A percentile compares a stretch with the other conserved stretches of the same genome.
Evolutionary conservation across 129 eudicot species (phyloP).

Genomic region (Silybum marianum): DNA sequence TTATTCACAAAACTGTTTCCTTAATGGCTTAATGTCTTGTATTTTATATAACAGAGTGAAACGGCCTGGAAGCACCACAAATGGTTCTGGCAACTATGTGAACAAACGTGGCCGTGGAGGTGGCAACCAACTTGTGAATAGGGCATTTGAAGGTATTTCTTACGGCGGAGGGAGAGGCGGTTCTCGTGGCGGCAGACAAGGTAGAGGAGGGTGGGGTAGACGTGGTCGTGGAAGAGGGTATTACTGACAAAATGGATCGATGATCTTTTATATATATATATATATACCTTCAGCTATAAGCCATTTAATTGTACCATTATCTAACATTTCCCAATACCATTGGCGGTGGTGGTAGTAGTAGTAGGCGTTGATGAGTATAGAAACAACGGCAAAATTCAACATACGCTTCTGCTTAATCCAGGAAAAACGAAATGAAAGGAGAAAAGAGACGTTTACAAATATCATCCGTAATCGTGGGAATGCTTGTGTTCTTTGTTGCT

Average conservation of each 20-base stretch:
- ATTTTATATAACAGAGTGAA: constrained; percentile 48
- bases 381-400: constrained; percentile 6
- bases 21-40: too few species aligned
- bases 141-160: constrained; percentile 60
- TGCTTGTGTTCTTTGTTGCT: constrained; percentile 18
- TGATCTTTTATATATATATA: not conserved
- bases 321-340: not conserved
- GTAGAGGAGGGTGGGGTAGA: constrained; percentile 75
- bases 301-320: constrained; percentile 8
- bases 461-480: not conserved
- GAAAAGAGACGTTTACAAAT: not conserved
- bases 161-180: constrained; percentile 69
- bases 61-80: constrained; percentile 53
- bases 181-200: constrained; percentile 50
- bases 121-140: constrained; percentile 58
- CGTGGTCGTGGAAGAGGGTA: constrained; percentile 74
- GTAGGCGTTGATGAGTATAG: constrained; percentile 31
- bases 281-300: not conserved
- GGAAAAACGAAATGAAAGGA: constrained; percentile 6
- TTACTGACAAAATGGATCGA: constrained; percentile 3
- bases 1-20: too few species aligned
- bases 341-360: constrained; percentile 22
- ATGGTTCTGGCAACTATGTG: constrained; percentile 50
- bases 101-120: constrained; percentile 65
- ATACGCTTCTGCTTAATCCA: not conserved